Evolutionary conservation across 768 basidiomycete genomes (phyloP).

Genomic region (Lyophyllum atratum): DNA sequence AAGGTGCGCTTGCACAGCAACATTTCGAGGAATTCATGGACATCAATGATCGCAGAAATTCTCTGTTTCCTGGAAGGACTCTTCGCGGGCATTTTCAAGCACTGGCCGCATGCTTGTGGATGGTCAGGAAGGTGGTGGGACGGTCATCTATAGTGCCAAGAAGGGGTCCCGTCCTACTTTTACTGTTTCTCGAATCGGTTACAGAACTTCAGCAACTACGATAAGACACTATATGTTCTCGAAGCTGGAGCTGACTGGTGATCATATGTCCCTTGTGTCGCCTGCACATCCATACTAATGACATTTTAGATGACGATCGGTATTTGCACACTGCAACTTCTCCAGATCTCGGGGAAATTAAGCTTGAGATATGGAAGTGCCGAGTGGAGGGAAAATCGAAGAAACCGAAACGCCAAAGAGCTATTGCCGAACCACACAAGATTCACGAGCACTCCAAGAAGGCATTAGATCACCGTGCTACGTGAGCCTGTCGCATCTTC

Average conservation of each 20-base stretch:
- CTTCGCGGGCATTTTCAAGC: no score
- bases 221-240: constrained; percentile 9
- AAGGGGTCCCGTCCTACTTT: neutral
- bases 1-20: constrained; percentile 19
- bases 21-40: neutral
- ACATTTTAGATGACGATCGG: constrained; percentile 21
- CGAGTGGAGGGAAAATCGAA: neutral
- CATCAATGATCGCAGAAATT: neutral
- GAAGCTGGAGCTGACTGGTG: constrained; percentile 13
- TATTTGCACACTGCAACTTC: constrained; percentile 11
- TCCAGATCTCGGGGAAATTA: constrained; percentile 21
- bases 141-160: neutral
- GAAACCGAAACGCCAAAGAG: neutral
- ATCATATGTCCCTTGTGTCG: no score
- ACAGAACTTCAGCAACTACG: neutral
- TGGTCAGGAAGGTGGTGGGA: neutral
- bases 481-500: no score
- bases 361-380: constrained; percentile 2
- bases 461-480: constrained; percentile 17
- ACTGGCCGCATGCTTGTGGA: constrained; percentile 1
- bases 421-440: neutral
- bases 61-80: neutral
- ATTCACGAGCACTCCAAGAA: constrained; percentile 30
- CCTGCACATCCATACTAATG: no score
- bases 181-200: neutral